Percentiles rank a stretch among this genome's conserved stretches.
phyloP scores from a whole-genome alignment of 352 stramenopile species.

The Aphanomyces euteiches region DNA sequence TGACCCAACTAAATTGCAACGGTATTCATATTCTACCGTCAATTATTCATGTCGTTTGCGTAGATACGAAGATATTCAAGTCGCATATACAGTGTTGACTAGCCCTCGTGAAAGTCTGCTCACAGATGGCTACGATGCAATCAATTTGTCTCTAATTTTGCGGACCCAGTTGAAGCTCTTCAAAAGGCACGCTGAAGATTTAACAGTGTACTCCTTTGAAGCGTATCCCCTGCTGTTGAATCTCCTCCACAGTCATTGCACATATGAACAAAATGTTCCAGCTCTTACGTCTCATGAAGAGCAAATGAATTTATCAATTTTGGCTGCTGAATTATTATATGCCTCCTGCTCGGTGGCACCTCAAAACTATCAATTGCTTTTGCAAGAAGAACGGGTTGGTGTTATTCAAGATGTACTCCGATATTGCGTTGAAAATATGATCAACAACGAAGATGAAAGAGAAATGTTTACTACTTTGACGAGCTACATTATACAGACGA shows the following conservation, averaged over 20 bases:
- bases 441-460: constrained; percentile 35
- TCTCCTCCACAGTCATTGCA: constrained; percentile 58
- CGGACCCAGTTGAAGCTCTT: constrained; percentile 62
- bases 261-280: constrained; percentile 41
- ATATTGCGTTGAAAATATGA: constrained; percentile 60
- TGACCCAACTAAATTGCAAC: constrained; percentile 12
- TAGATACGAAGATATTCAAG: constrained; percentile 31
- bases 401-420: constrained; percentile 64
- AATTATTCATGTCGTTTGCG: no score
- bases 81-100: constrained; percentile 66
- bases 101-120: constrained; percentile 63
- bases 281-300: constrained; percentile 46
- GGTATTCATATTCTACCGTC: constrained; percentile 2
- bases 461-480: constrained; percentile 45
- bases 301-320: constrained; percentile 54
- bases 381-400: constrained; percentile 45
- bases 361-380: constrained; percentile 51
- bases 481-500: constrained; percentile 64
- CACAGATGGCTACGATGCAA: constrained; percentile 60
- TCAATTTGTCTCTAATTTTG: constrained; percentile 65
- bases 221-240: constrained; percentile 58
- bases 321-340: constrained; percentile 61
- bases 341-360: constrained; percentile 54
- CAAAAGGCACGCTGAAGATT: constrained; percentile 48
- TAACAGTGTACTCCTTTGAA: constrained; percentile 65